A percentile compares a stretch with the other conserved stretches of the same genome.
Conservation (phyloP, 441 rosid genomes). For the Melastoma candidum region DNA sequence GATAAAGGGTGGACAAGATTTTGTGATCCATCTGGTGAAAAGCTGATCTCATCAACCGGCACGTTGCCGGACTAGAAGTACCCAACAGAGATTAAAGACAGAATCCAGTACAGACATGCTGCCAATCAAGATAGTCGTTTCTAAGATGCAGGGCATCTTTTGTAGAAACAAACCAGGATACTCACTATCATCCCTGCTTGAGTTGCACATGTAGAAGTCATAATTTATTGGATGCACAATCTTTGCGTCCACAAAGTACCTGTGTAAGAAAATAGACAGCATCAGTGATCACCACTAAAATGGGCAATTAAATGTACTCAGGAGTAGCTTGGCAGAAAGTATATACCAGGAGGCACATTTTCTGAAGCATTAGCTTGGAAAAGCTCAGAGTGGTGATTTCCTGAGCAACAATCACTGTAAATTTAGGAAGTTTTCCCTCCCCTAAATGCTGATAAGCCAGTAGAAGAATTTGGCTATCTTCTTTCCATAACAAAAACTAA, state of each 20-base stretch:
- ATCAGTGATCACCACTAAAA: slow-evolving; percentile 4
- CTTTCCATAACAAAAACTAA: slow-evolving; percentile 4
- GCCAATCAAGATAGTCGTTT: background rate
- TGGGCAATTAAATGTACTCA: background rate
- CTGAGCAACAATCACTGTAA: slow-evolving; percentile 80
- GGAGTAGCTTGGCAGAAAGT: slow-evolving; percentile 1
- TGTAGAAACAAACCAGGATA: background rate
- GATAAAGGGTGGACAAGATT: slow-evolving; percentile 60
- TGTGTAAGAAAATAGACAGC: slow-evolving; percentile 15
- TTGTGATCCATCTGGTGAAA: slow-evolving; percentile 63
- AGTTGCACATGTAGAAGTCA: slow-evolving; percentile 90
- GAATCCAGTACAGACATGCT: background rate
- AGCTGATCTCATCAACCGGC: slow-evolving; percentile 81
- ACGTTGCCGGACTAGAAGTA: slow-evolving; percentile 89
- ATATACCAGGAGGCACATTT: slow-evolving; percentile 77
- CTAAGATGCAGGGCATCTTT: too few species aligned
- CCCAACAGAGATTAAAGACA: slow-evolving; percentile 29
- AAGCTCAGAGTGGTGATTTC: slow-evolving; percentile 83
- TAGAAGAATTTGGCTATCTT: slow-evolving; percentile 1
- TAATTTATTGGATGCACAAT: slow-evolving; percentile 80
- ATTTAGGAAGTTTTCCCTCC: slow-evolving; percentile 62
- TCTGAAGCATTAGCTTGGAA: slow-evolving; percentile 49
- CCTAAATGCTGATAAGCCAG: slow-evolving; percentile 65
- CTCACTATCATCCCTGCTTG: slow-evolving; percentile 78
- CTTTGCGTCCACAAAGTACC: slow-evolving; percentile 85